phyloP scores from a whole-genome alignment of 2,329 filamentous ascomycete genomes.

The Ascochyta clinopodiicola region DNA sequence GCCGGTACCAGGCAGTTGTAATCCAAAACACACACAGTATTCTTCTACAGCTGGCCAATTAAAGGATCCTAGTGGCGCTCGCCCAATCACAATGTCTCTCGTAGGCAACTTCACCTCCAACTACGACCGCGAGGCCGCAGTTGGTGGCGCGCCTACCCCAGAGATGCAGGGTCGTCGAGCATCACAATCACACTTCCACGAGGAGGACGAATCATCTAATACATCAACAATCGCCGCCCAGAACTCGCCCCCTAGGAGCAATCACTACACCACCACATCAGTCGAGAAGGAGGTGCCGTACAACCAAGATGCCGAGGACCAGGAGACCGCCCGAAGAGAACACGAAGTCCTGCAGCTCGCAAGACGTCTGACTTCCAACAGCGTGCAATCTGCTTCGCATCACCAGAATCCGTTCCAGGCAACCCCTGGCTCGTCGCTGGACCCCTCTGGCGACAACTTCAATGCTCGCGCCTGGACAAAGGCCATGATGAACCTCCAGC shows the following conservation, averaged over 20 bases:
- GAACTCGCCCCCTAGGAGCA: constrained; percentile 29
- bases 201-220: constrained; percentile 35
- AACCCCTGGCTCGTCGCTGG: constrained; percentile 51
- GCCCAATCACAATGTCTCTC: constrained; percentile 48
- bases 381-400: constrained; percentile 45
- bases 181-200: constrained; percentile 22
- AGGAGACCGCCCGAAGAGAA: constrained; percentile 39
- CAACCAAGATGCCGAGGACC: constrained; percentile 29
- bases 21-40: not conserved
- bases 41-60: constrained; percentile 11
- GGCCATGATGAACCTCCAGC: constrained; percentile 56
- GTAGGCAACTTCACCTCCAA: constrained; percentile 54
- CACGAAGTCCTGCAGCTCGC: constrained; percentile 51
- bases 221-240: constrained; percentile 43
- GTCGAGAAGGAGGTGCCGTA: constrained; percentile 29
- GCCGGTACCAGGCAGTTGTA: not conserved
- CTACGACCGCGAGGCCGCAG: constrained; percentile 49
- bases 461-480: constrained; percentile 57
- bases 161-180: constrained; percentile 36
- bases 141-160: constrained; percentile 43
- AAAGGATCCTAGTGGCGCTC: constrained; percentile 14
- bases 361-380: constrained; percentile 50
- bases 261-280: constrained; percentile 13
- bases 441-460: constrained; percentile 57
- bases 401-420: constrained; percentile 49